phyloP scores from a whole-genome alignment of 1,284 basidiomycete genomes.

The Boletus nobilissimus region DNA sequence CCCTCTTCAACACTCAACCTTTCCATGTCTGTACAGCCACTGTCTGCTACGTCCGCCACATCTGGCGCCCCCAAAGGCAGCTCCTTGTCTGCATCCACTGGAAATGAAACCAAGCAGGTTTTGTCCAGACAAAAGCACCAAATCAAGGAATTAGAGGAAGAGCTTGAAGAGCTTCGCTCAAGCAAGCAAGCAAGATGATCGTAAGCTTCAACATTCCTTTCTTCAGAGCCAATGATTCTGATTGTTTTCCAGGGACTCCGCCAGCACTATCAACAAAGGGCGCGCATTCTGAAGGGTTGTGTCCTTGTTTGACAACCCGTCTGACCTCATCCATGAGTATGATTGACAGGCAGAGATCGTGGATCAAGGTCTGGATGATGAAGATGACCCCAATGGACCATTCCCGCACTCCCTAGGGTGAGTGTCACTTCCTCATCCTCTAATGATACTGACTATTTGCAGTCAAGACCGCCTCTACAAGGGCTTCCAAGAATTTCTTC shows the following conservation, averaged over 20 bases:
- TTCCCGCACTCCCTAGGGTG: background rate
- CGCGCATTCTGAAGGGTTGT: background rate
- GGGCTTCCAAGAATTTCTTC: background rate
- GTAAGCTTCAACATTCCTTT: background rate
- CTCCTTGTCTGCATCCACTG: no score
- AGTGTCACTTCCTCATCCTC: background rate
- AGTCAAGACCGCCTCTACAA: background rate
- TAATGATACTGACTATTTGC: background rate
- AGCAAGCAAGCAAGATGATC: background rate
- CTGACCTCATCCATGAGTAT: background rate
- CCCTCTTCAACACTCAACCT: no score
- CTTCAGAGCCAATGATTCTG: no score
- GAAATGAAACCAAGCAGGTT: no score
- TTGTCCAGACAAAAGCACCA: background rate
- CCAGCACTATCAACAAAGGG: background rate
- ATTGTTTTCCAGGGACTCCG: background rate
- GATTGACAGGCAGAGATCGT: background rate
- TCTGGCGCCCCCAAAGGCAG: no score
- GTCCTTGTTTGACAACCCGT: background rate
- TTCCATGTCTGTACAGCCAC: no score
- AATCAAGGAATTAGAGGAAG: background rate
- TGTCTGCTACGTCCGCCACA: no score
- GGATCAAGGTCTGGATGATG: background rate
- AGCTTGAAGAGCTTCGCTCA: background rate
- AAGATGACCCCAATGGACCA: background rate